These are phyloP conservation scores for Blastobotrys robertii DNA, from an alignment of 805 yeast genomes.

Conservation along the genomic window DNA sequence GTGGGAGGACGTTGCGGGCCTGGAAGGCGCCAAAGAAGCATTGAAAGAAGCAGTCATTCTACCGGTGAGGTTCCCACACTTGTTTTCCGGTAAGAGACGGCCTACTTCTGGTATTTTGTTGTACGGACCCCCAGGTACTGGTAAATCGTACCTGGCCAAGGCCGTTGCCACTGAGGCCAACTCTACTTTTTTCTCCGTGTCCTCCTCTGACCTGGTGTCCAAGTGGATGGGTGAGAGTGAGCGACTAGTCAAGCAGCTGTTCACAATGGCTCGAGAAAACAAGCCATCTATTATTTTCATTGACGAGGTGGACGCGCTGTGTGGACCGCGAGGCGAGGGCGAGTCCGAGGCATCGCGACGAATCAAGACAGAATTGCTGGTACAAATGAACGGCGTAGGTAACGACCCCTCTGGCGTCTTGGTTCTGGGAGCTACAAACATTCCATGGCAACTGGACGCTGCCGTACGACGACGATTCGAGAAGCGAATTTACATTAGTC, in stretches of 20 bases:
- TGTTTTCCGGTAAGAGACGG: conserved; percentile 88
- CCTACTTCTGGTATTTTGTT: conserved; percentile 86
- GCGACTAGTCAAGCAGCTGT: conserved; percentile 87
- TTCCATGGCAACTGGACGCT: conserved; percentile 98
- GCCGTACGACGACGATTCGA: conserved; percentile 97
- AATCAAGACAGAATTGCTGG: conserved; percentile 89
- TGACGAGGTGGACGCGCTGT: conserved; percentile 95
- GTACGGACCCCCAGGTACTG: conserved; percentile 96
- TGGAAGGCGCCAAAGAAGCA: conserved; percentile 92
- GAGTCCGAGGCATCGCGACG: conserved; percentile 95
- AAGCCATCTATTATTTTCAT: conserved; percentile 94
- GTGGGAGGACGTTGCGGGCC: conserved; percentile 95
- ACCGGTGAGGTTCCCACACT: conserved; percentile 92
- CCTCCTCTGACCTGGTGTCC: conserved; percentile 91
- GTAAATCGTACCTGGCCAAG: conserved; percentile 92
- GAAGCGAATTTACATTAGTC: conserved; percentile 84
- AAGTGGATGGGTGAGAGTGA: conserved; percentile 99
- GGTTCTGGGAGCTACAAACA: conserved; percentile 94
- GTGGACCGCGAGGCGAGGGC: conserved; percentile 98
- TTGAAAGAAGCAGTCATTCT: conserved; percentile 93
- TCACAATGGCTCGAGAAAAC: conserved; percentile 91
- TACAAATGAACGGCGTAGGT: conserved; percentile 99
- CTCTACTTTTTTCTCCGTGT: conserved; percentile 90
- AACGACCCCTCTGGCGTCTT: conserved; percentile 87
- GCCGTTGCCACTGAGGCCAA: conserved; percentile 99